These are phyloP conservation scores for Auriculariales sp. DNA, from an alignment of 768 basidiomycete species.

Conservation along the genomic window DNA sequence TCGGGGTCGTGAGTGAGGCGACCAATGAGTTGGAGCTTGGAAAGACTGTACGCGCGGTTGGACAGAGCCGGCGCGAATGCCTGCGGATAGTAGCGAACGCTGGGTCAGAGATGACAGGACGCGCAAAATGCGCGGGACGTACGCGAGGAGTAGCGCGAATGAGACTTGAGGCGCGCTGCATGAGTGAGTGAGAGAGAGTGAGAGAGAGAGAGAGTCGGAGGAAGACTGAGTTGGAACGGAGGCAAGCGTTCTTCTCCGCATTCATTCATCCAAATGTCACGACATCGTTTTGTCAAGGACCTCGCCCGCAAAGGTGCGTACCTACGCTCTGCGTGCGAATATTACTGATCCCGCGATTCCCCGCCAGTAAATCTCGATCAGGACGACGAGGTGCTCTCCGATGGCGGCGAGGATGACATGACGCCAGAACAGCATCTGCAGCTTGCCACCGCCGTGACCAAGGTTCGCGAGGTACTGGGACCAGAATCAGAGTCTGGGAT, in stretches of 20 bases:
- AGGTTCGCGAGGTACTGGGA: constrained; percentile 56
- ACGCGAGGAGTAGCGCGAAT: constrained; percentile 33
- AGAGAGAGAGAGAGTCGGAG: constrained; percentile 30
- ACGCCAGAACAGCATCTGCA: constrained; percentile 63
- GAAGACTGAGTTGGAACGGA: constrained; percentile 17
- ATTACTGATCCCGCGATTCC: constrained; percentile 14
- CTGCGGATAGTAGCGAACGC: constrained; percentile 24
- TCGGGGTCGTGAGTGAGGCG: constrained; percentile 60
- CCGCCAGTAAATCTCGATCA: too few relatives aligned
- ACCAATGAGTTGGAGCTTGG: constrained; percentile 68
- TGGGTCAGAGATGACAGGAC: background rate
- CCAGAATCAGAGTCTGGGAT: constrained; percentile 48
- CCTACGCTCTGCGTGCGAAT: background rate
- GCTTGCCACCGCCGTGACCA: constrained; percentile 57
- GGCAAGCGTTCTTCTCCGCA: constrained; percentile 4
- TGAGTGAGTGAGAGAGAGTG: background rate
- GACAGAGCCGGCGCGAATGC: constrained; percentile 23
- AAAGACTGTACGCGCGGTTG: constrained; percentile 39
- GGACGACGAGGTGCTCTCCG: constrained; percentile 66
- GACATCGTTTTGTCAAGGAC: constrained; percentile 82
- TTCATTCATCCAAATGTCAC: constrained; percentile 47
- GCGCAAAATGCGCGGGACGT: constrained; percentile 12
- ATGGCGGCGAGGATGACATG: constrained; percentile 67
- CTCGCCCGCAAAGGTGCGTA: constrained; percentile 57
- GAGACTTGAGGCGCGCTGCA: constrained; percentile 32